These are phyloP conservation scores for Globisporangium spinosum DNA, from an alignment of 352 stramenopile genomes.

Conservation along the genomic window DNA sequence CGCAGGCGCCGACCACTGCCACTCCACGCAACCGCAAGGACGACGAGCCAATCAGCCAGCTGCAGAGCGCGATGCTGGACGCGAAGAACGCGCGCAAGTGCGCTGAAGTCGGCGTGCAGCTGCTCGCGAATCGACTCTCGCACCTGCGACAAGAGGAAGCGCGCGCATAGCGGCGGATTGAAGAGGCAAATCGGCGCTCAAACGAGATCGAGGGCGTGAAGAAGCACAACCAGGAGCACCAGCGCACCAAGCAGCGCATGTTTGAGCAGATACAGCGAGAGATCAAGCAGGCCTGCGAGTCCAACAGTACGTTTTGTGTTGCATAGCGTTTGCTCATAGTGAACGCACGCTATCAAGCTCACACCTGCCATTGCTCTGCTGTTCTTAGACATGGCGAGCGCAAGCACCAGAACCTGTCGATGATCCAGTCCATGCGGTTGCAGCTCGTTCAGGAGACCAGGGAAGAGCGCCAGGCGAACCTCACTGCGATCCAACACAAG, in stretches of 20 bases:
- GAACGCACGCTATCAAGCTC: not conserved
- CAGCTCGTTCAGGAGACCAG: conserved; percentile 55
- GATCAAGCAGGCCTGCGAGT: conserved; percentile 45
- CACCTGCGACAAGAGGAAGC: conserved; percentile 60
- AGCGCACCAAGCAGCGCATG: conserved; percentile 45
- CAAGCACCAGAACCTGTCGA: conserved; percentile 36
- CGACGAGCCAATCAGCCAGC: conserved; percentile 30
- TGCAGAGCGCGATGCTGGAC: conserved; percentile 59
- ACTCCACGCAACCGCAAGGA: conserved; percentile 14
- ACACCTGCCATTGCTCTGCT: not conserved
- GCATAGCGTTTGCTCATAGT: not conserved
- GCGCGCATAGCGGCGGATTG: conserved; percentile 56
- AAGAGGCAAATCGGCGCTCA: conserved; percentile 58
- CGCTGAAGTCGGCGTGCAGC: conserved; percentile 47
- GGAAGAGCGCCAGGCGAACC: conserved; percentile 36
- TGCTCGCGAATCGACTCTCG: conserved; percentile 59
- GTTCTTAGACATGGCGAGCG: conserved; percentile 28
- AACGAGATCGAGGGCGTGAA: conserved; percentile 59
- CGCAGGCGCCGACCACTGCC: not conserved
- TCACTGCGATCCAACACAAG: conserved; percentile 42
- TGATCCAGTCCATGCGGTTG: conserved; percentile 38
- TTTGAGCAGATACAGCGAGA: conserved; percentile 52
- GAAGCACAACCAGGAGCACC: conserved; percentile 50
- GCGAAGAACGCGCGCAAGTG: conserved; percentile 58
- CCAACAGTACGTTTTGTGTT: conserved; percentile 38